Conservation (phyloP, 2,329 filamentous ascomycete species). For the Hymenoscyphus repandus region DNA sequence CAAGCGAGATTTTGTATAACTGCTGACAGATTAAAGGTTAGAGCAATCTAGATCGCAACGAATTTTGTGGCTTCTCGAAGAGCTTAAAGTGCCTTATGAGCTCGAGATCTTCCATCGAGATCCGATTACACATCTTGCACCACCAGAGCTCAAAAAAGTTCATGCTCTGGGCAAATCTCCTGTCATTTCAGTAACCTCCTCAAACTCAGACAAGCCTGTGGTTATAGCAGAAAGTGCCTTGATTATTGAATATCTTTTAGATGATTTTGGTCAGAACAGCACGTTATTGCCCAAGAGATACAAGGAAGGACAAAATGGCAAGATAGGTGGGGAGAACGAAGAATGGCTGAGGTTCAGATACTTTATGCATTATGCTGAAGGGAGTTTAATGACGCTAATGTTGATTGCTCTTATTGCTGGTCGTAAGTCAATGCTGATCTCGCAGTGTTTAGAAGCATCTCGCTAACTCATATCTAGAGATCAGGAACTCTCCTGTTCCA, state of each 20-base stretch:
- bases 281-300: slow-evolving; percentile 48
- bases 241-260: slow-evolving; percentile 77
- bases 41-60: slow-evolving; percentile 47
- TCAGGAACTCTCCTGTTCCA: slow-evolving; percentile 50
- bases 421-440: slow-evolving; percentile 34
- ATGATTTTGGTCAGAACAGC: slow-evolving; percentile 48
- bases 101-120: slow-evolving; percentile 73
- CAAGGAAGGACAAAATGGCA: slow-evolving; percentile 52
- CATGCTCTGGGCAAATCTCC: slow-evolving; percentile 88
- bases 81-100: slow-evolving; percentile 69
- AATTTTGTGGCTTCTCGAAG: slow-evolving; percentile 66
- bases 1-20: background rate
- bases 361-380: slow-evolving; percentile 80
- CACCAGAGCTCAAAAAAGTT: slow-evolving; percentile 67
- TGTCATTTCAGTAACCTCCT: slow-evolving; percentile 58
- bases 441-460: background rate
- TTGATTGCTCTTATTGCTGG: slow-evolving; percentile 57
- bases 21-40: slow-evolving; percentile 23
- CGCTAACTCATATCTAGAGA: slow-evolving; percentile 34
- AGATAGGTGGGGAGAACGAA: slow-evolving; percentile 55
- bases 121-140: slow-evolving; percentile 59
- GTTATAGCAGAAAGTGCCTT: slow-evolving; percentile 77
- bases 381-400: slow-evolving; percentile 70
- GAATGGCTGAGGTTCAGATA: slow-evolving; percentile 58
- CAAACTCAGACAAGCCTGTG: slow-evolving; percentile 38